These are phyloP conservation scores for Colletotrichum sublineola DNA, from an alignment of 2,329 filamentous ascomycete species.

Conservation along the genomic window DNA sequence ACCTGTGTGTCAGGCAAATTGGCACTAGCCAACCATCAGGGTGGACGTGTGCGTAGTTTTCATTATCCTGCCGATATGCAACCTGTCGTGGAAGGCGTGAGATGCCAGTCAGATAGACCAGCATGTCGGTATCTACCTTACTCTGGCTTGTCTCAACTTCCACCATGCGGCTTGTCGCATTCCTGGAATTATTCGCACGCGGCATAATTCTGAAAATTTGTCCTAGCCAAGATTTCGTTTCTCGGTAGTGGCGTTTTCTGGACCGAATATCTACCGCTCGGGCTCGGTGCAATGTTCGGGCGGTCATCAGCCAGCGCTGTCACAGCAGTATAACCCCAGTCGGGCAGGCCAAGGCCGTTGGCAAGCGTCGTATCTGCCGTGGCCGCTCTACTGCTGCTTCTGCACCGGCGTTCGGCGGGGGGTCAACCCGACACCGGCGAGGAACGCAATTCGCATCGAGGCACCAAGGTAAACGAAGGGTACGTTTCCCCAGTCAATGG, in stretches of 20 bases:
- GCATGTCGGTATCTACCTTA: constrained; percentile 36
- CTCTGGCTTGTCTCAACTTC: constrained; percentile 34
- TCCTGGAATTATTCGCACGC: background rate
- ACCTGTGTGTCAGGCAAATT: constrained; percentile 17
- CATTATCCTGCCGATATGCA: background rate
- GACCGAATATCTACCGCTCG: constrained; percentile 30
- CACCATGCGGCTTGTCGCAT: background rate
- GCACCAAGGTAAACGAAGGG: constrained; percentile 78
- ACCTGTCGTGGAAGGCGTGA: background rate
- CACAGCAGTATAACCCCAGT: background rate
- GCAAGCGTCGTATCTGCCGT: constrained; percentile 3
- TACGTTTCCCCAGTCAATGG: constrained; percentile 77
- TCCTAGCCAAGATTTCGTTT: background rate
- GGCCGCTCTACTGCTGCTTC: constrained; percentile 38
- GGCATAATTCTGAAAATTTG: background rate
- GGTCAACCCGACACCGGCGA: constrained; percentile 68
- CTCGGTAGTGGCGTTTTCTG: constrained; percentile 22
- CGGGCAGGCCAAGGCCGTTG: background rate
- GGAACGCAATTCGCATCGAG: constrained; percentile 69
- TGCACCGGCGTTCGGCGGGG: constrained; percentile 27
- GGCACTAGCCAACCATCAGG: constrained; percentile 25
- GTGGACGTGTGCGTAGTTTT: background rate
- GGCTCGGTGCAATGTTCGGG: constrained; percentile 38
- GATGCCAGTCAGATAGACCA: constrained; percentile 1
- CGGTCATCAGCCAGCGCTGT: constrained; percentile 16